Percentiles rank a stretch among this genome's conserved stretches.
Conservation (phyloP, 371 early-diverging fungal genomes). For the Haplosporangium sp. region DNA sequence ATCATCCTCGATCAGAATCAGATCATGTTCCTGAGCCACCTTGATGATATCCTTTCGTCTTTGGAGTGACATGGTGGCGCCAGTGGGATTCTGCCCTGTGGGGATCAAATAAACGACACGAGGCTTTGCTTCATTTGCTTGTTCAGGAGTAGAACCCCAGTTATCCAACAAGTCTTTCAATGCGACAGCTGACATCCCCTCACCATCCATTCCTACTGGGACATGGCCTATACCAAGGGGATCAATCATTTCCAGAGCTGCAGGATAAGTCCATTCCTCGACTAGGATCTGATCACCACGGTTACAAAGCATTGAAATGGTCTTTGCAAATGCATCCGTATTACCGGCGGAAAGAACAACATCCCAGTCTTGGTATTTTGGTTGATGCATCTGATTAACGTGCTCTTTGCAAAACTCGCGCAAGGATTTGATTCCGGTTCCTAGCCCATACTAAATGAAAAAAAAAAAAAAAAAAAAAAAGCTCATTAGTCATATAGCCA, state of each 20-base stretch:
- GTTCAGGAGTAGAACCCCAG: constrained; percentile 54
- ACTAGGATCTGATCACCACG: constrained; percentile 74
- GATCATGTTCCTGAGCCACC: constrained; percentile 67
- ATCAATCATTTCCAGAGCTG: constrained; percentile 74
- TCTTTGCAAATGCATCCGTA: constrained; percentile 74
- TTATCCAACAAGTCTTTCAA: constrained; percentile 56
- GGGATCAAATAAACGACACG: constrained; percentile 76
- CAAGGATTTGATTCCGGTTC: constrained; percentile 36
- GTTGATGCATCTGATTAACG: constrained; percentile 56
- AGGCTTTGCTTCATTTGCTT: constrained; percentile 49
- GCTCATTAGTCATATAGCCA: background rate
- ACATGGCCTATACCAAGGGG: constrained; percentile 69
- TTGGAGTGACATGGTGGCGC: constrained; percentile 68
- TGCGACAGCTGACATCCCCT: constrained; percentile 68
- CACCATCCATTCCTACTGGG: constrained; percentile 64
- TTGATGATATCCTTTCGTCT: constrained; percentile 72
- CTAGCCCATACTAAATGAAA: constrained; percentile 34
- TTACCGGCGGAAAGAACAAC: constrained; percentile 68
- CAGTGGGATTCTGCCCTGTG: constrained; percentile 81
- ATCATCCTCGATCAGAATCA: constrained; percentile 85
- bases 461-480: constrained; percentile 2
- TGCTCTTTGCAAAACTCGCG: constrained; percentile 56
- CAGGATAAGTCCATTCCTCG: constrained; percentile 84
- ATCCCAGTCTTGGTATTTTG: constrained; percentile 73
- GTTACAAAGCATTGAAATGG: constrained; percentile 61